Evolutionary conservation across 331 rosid species (phyloP), one percentile per base, ranked within the genome.

Genomic region (Erythrophleum ivorense): DNA sequence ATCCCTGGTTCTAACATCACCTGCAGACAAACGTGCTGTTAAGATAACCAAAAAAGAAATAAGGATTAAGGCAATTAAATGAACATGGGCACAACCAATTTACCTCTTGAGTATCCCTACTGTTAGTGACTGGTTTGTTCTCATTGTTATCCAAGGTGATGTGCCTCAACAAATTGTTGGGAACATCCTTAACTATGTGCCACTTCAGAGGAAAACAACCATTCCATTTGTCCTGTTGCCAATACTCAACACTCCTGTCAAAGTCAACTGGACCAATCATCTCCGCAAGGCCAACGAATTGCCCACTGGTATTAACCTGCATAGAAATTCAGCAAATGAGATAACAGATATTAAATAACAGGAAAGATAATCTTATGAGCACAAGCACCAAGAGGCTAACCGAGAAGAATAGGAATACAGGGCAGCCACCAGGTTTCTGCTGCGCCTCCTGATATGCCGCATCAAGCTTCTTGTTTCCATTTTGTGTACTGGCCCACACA

Each of bases 401-500:
- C 13, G 75, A 71, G 75, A 71, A 71, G 75, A 71, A 48, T 24
- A 71, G 75, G 58, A 71, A 71, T 24, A 71, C 75, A 12, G 75
- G 59, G 18, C 75, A 71, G 19, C 59, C 59, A 46, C 75, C 75
- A 46, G 75, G 58, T 34, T 71, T 71, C 59, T 24, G 75, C 59
- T 71, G 75, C 14, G 75, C 75, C 43, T 71, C 75, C 41, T 71
- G 58, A 31, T 71, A 71, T 46, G 75, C 75, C 12, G 59, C 58
- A 48, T 71, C 75, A 24, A 71, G 75, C 19, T 71, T 71, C 75
- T 71, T 71, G 59, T 71, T 71, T 5, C 75, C 75, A 71, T 71
- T 71, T 29, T 71, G 75, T 12, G 75, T 71, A 31, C 75, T 71
- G 58, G 75, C 75, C 75, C 75, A 71, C 75, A 71, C 75, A 48